Conservation (phyloP, 768 basidiomycete species). For the Fomitopsis serialis region DNA sequence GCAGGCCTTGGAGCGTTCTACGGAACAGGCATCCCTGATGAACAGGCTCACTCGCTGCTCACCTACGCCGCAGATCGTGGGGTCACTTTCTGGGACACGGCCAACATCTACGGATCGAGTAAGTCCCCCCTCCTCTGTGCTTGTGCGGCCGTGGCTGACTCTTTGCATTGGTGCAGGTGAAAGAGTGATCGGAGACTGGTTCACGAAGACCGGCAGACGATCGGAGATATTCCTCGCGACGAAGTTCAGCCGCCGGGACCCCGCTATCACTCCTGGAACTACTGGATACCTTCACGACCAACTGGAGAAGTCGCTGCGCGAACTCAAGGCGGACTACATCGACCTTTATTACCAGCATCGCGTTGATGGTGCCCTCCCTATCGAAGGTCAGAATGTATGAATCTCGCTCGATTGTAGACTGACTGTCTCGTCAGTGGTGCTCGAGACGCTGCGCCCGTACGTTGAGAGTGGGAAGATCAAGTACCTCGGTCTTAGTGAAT, state of each 20-base stretch:
- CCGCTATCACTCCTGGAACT: conserved; percentile 26
- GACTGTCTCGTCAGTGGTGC: too few species aligned
- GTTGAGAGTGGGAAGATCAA: conserved; percentile 26
- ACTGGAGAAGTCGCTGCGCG: conserved; percentile 33
- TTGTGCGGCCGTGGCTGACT: conserved; percentile 27
- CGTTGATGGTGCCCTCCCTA: conserved; percentile 10
- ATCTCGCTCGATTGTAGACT: too few species aligned
- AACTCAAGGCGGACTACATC: conserved; percentile 28
- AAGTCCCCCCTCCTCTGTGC: conserved; percentile 32
- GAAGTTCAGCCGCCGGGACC: conserved; percentile 39
- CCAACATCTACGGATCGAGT: conserved; percentile 36
- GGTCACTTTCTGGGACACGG: conserved; percentile 44
- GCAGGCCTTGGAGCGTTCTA: conserved; percentile 1
- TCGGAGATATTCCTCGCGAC: conserved; percentile 58
- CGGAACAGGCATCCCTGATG: background rate
- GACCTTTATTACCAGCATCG: conserved; percentile 37
- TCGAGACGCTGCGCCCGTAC: conserved; percentile 3
- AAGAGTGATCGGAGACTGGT: conserved; percentile 27
- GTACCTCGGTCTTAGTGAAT: conserved; percentile 31
- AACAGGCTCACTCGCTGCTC: conserved; percentile 12
- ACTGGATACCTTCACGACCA: conserved; percentile 35
- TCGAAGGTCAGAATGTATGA: background rate
- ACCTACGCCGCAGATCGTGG: conserved; percentile 37
- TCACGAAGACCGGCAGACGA: conserved; percentile 46
- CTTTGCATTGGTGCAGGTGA: background rate